A percentile compares a stretch with the other conserved stretches of the same genome.
Evolutionary conservation across 306 rosid genomes (phyloP).

Genomic region (Leucaena leucocephala): DNA sequence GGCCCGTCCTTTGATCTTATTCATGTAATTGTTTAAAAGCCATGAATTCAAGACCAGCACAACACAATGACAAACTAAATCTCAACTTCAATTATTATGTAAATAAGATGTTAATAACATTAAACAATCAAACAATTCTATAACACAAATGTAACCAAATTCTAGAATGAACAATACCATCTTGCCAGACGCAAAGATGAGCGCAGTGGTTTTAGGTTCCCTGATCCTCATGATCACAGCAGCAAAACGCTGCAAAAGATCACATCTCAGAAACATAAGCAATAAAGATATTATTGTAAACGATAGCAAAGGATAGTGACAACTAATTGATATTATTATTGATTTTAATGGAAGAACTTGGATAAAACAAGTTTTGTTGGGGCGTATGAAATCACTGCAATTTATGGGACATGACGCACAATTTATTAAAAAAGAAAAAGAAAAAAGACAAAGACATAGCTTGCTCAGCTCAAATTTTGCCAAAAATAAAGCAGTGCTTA

Average conservation of each 20-base stretch:
- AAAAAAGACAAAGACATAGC: neutral
- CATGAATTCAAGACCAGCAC: neutral
- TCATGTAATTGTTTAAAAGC: neutral
- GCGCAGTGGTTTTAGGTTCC: constrained; percentile 95
- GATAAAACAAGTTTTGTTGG: constrained; percentile 21
- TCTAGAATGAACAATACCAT: constrained; percentile 61
- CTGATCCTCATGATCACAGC: constrained; percentile 99
- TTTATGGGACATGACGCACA: neutral
- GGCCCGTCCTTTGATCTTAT: neutral
- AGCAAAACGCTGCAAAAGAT: constrained; percentile 80
- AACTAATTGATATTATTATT: neutral
- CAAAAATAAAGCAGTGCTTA: constrained; percentile 33
- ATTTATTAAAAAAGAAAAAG: neutral
- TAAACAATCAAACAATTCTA: neutral
- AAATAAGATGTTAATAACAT: neutral
- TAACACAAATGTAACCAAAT: constrained; percentile 1
- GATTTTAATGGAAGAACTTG: constrained; percentile 14
- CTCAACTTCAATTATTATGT: constrained; percentile 1
- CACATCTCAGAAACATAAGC: constrained; percentile 27
- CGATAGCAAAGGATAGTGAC: neutral
- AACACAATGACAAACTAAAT: neutral
- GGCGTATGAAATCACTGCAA: neutral
- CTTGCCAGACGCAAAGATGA: constrained; percentile 95
- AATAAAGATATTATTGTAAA: neutral
- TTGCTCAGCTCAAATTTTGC: neutral